phyloP scores from a whole-genome alignment of 305 asterid genomes.

The Fraxinus dipetala region DNA sequence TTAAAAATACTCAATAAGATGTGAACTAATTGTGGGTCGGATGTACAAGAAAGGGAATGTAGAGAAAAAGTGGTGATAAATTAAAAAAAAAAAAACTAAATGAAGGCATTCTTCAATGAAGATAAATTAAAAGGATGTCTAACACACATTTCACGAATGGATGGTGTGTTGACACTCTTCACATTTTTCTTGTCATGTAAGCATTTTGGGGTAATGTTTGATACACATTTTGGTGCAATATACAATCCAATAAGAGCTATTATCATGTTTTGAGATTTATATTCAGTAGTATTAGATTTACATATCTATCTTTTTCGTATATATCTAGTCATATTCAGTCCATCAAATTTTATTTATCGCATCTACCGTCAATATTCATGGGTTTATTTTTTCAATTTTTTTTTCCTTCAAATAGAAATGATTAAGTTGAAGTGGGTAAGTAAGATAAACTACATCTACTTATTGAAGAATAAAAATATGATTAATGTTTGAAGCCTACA shows the following conservation, averaged over 20 bases:
- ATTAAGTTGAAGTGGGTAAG: neutral
- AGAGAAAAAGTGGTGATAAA: neutral
- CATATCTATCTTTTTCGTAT: neutral
- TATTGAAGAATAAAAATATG: neutral
- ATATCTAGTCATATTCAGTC: neutral
- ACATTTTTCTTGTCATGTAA: neutral
- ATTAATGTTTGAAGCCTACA: conserved; percentile 13
- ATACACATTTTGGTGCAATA: neutral
- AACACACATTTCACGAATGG: neutral
- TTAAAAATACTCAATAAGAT: neutral
- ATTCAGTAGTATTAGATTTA: neutral
- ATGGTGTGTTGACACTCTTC: neutral
- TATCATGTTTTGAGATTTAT: neutral
- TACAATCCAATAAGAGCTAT: neutral
- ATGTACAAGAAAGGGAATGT: neutral
- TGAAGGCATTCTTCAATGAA: neutral
- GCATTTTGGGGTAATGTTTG: neutral
- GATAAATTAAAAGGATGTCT: neutral
- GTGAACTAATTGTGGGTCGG: neutral
- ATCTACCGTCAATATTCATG: neutral
- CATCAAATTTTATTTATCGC: neutral
- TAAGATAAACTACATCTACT: neutral
- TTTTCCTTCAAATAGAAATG: neutral
- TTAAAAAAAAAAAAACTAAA: neutral
- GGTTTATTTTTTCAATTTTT: neutral